A percentile compares a stretch with the other conserved stretches of the same genome.
Conservation (phyloP, 2,329 filamentous ascomycete species). For the Alternaria sp. region DNA sequence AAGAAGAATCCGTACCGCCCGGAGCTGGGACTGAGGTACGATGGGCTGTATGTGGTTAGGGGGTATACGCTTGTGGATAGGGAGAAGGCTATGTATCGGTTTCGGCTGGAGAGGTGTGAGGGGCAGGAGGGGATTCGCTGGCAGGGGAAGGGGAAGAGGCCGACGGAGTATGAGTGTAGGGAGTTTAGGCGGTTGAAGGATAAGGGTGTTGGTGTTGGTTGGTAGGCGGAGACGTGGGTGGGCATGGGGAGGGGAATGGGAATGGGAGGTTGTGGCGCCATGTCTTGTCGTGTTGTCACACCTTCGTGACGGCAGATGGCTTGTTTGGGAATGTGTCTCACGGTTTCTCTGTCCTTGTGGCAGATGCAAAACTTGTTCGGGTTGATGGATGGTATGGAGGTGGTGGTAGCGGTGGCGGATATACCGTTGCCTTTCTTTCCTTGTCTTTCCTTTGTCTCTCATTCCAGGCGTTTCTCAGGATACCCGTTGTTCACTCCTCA, state of each 20-base stretch:
- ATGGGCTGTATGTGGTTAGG: constrained; percentile 61
- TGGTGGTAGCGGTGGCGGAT: neutral
- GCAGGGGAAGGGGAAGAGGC: constrained; percentile 51
- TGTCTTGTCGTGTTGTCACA: neutral
- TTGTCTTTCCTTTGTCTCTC: neutral
- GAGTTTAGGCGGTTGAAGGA: constrained; percentile 30
- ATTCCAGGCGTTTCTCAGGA: neutral
- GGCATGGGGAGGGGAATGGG: neutral
- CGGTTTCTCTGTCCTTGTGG: fast-evolving
- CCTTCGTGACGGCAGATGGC: neutral
- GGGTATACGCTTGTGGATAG: constrained; percentile 47
- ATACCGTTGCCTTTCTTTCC: neutral
- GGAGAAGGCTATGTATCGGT: constrained; percentile 54
- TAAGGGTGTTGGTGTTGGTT: constrained; percentile 8
- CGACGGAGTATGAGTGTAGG: constrained; percentile 38
- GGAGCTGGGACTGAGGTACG: constrained; percentile 59
- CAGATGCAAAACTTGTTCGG: neutral
- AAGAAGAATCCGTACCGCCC: constrained; percentile 53
- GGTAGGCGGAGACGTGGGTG: neutral
- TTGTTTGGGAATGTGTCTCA: neutral
- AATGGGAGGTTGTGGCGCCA: neutral
- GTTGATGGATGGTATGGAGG: neutral
- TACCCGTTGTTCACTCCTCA: neutral
- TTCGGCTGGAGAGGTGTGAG: constrained; percentile 53
- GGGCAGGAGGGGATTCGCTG: constrained; percentile 58